phyloP scores from a whole-genome alignment of 768 basidiomycete species.

The Naganishia antarctica region DNA sequence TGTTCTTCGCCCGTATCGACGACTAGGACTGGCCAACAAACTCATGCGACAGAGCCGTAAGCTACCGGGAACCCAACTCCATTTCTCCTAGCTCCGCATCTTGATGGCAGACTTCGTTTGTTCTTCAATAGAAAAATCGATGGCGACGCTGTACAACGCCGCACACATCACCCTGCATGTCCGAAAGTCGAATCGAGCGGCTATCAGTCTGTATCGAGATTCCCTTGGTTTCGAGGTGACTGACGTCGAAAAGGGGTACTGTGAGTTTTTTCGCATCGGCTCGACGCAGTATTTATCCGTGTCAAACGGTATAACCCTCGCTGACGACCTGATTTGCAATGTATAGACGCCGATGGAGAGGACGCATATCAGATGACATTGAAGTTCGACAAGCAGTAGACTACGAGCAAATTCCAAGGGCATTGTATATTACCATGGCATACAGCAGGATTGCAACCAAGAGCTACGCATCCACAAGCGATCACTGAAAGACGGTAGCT shows the following conservation, averaged over 20 bases:
- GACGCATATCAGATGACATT: conserved; percentile 89
- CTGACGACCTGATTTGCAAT: not conserved
- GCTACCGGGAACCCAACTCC: conserved; percentile 43
- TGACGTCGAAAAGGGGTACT: conserved; percentile 82
- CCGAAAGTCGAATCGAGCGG: conserved; percentile 88
- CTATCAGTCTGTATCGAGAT: conserved; percentile 79
- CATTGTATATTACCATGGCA: too few species aligned
- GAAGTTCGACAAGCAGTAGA: conserved; percentile 36
- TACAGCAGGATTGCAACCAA: too few species aligned
- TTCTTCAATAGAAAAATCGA: conserved; percentile 68
- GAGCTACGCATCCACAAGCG: too few species aligned
- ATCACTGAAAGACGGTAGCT: too few species aligned
- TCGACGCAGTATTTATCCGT: not conserved
- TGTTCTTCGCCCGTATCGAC: conserved; percentile 78
- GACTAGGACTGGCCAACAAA: conserved; percentile 89
- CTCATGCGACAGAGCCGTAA: conserved; percentile 87
- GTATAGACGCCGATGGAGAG: conserved; percentile 83
- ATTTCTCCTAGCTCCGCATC: not conserved
- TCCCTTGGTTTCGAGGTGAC: conserved; percentile 83
- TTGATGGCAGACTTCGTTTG: not conserved
- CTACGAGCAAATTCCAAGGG: too few species aligned
- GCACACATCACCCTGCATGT: conserved; percentile 83
- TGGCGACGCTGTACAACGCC: conserved; percentile 80
- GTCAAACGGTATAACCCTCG: not conserved
- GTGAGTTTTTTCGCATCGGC: conserved; percentile 55